A percentile compares a stretch with the other conserved stretches of the same genome.
These are phyloP conservation scores for Xylariaceae sp. DNA, from an alignment of 2,329 filamentous ascomycete genomes.

Conservation along the genomic window DNA sequence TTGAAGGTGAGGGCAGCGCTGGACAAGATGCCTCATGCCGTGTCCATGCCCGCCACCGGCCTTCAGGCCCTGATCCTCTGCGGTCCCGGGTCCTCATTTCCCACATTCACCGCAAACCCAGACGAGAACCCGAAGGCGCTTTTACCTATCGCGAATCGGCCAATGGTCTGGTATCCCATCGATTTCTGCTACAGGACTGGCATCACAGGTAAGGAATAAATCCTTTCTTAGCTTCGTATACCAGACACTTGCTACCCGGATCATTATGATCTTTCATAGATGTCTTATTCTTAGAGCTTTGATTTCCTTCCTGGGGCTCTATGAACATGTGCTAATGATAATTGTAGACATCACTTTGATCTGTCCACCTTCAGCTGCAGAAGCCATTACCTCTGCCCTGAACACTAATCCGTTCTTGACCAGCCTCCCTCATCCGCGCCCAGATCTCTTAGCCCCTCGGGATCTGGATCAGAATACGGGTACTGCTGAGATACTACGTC, in stretches of 20 bases:
- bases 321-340: slow-evolving; percentile 11
- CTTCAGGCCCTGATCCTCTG: slow-evolving; percentile 81
- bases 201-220: slow-evolving; percentile 57
- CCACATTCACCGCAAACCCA: slow-evolving; percentile 76
- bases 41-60: slow-evolving; percentile 67
- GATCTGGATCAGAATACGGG: slow-evolving; percentile 78
- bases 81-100: slow-evolving; percentile 75
- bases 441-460: slow-evolving; percentile 71
- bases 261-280: not conserved
- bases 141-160: slow-evolving; percentile 75
- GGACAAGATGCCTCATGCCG: slow-evolving; percentile 67
- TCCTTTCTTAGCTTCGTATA: not conserved
- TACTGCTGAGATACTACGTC: slow-evolving; percentile 80
- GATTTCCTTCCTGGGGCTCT: too few relatives aligned
- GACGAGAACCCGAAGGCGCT: slow-evolving; percentile 79
- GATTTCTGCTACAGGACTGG: slow-evolving; percentile 82
- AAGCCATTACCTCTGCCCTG: slow-evolving; percentile 65
- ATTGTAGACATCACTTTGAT: slow-evolving; percentile 57
- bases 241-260: not conserved
- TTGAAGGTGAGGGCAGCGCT: too few relatives aligned
- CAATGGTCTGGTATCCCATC: slow-evolving; percentile 87
- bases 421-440: slow-evolving; percentile 65
- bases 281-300: too few relatives aligned
- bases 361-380: slow-evolving; percentile 60
- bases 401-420: slow-evolving; percentile 77